These are phyloP conservation scores for Boletus pseudopeckii DNA, from an alignment of 768 basidiomycete species.

Conservation along the genomic window DNA sequence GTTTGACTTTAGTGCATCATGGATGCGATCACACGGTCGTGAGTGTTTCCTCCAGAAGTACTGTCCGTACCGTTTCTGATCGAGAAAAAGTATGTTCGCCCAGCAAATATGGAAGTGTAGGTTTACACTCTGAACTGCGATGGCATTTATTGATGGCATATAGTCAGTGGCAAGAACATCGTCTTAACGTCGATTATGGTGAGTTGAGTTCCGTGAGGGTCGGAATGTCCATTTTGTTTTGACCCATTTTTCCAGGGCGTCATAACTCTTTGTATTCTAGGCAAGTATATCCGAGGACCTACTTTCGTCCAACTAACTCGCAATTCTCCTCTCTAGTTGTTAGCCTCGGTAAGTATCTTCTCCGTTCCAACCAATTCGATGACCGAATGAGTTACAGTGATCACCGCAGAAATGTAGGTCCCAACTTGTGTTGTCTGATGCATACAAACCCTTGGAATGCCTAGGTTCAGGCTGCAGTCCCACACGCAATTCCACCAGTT, in stretches of 20 bases:
- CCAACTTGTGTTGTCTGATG: neutral
- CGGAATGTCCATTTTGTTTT: neutral
- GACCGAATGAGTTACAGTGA: slow-evolving; percentile 32
- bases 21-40: slow-evolving; percentile 46
- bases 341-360: slow-evolving; percentile 7
- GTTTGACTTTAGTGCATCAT: slow-evolving; percentile 38
- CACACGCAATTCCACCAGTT: slow-evolving; percentile 37
- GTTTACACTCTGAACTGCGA: slow-evolving; percentile 12
- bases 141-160: slow-evolving; percentile 27
- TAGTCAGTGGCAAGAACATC: slow-evolving; percentile 41
- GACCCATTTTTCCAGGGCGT: slow-evolving; percentile 24
- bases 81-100: slow-evolving; percentile 42
- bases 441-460: neutral
- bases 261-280: slow-evolving; percentile 42
- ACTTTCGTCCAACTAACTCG: neutral
- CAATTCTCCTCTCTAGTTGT: neutral
- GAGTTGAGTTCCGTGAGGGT: slow-evolving; percentile 16
- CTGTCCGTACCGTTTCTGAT: neutral
- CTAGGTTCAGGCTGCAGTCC: slow-evolving; percentile 38
- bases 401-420: slow-evolving; percentile 49
- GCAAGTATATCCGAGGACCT: slow-evolving; percentile 31
- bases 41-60: neutral
- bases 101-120: slow-evolving; percentile 46
- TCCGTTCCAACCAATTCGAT: neutral
- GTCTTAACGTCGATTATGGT: slow-evolving; percentile 45